Base-by-base conservation (phyloP, 306 rosid species). In the Hippophae rhamnoides region DNA sequence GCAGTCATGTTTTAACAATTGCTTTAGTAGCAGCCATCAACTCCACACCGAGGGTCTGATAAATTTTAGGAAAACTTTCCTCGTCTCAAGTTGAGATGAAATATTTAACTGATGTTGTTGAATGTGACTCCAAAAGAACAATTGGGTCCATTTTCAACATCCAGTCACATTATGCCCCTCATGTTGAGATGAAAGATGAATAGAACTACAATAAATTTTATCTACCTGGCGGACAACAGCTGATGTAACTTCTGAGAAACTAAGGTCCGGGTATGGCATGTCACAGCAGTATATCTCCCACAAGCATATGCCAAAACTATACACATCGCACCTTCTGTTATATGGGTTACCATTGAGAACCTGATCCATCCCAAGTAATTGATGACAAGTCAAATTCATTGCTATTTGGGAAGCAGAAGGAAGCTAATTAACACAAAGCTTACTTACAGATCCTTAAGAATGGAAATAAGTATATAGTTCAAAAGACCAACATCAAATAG, bases 271-370 rank as follows among this genome's bases (percentile, higher is more conserved):
- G 76, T 92, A 92, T 5, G 99, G 95, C 99, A 92, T 88, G 80
- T 92, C 95, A 49, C 99, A 92, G 74, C 95, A 92, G 72, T 92
- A 92, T 75, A 88, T 92, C 78, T 92, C 96, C 96, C 99, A 92
- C 75, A 88, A 75, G 84, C 96, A 92, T 72, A 92, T 92, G 41
- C 93, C 96, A 3, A 92, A 88, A 75, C 99, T 85, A 72, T 83
- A 92, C 62, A 92, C 99, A 58, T 92, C 96, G 48, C 99, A 92
- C 67, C 85, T 92, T 77, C 98, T 76, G 56, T 92, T 92, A 79
- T 92, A 92, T 51, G 98, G 93, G 70, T 60, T 85, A 54, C 98
- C 98, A 63, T 92, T 92, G 68, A 92, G 93, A 70, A 92, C 98
- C 98, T 92, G 87, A 52, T 47, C 71, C 84, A 71, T 14, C 54